Evolutionary conservation across 2,329 filamentous ascomycete species (phyloP).

Genomic region (Aspergillus brasiliensis): DNA sequence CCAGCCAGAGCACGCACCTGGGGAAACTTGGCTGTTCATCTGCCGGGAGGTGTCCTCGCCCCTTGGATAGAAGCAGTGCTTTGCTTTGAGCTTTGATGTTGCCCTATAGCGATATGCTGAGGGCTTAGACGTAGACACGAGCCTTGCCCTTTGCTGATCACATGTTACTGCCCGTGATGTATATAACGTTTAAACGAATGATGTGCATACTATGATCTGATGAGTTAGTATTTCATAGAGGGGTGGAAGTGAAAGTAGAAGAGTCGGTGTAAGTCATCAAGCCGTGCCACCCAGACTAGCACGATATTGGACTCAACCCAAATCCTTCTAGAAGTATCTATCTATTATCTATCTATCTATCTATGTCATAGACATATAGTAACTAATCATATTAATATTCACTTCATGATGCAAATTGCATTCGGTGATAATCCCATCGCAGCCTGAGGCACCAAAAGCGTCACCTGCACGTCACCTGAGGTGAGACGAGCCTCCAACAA

Average conservation of each 20-base stretch:
- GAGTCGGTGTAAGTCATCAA: neutral
- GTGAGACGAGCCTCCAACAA: too few relatives aligned
- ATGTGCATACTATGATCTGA: neutral
- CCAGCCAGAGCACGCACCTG: neutral
- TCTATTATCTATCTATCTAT: too few relatives aligned
- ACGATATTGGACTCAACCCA: neutral
- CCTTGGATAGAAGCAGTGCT: slow-evolving; percentile 1
- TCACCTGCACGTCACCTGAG: neutral
- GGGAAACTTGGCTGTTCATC: neutral
- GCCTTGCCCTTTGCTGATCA: neutral
- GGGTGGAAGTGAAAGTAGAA: neutral
- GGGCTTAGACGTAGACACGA: neutral
- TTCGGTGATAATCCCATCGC: neutral
- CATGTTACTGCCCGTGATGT: neutral
- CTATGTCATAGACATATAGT: too few relatives aligned
- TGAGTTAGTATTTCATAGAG: too few relatives aligned
- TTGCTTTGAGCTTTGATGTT: neutral
- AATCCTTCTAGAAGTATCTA: neutral
- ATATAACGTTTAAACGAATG: slow-evolving; percentile 4
- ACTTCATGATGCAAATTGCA: too few relatives aligned
- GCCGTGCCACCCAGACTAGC: too few relatives aligned
- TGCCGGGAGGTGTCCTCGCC: neutral
- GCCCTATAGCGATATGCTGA: neutral
- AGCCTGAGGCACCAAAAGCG: slow-evolving; percentile 9
- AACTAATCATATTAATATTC: too few relatives aligned